Evolutionary conservation across 2,329 filamentous ascomycete genomes (phyloP).

Genomic region (Aspergillus texensis): DNA sequence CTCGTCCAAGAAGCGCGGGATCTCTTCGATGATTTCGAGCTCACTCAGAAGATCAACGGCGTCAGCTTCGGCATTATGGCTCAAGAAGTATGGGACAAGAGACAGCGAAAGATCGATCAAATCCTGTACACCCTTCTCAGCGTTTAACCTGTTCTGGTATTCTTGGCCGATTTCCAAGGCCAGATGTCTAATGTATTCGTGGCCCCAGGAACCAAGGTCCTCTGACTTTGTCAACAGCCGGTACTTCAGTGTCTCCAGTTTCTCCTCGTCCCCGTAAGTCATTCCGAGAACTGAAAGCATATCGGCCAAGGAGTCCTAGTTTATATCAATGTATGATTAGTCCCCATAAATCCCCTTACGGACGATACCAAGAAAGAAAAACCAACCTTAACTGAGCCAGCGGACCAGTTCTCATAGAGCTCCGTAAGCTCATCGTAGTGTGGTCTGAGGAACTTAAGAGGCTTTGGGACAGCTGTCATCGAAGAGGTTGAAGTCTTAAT

Average conservation of each 20-base stretch:
- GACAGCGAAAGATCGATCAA: constrained; percentile 80
- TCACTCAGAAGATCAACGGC: constrained; percentile 97
- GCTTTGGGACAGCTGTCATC: constrained; percentile 98
- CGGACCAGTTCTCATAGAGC: constrained; percentile 86
- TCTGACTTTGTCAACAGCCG: constrained; percentile 84
- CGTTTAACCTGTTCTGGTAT: constrained; percentile 81
- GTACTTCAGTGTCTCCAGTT: constrained; percentile 95
- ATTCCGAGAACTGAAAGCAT: constrained; percentile 97
- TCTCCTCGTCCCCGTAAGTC: constrained; percentile 97
- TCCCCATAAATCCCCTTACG: constrained; percentile 17
- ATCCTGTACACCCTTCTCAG: constrained; percentile 82
- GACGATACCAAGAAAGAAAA: constrained; percentile 2
- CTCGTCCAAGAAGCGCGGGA: constrained; percentile 86
- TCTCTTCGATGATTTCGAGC: constrained; percentile 92
- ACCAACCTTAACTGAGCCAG: constrained; percentile 78
- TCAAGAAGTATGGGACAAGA: constrained; percentile 90
- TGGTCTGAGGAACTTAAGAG: constrained; percentile 94
- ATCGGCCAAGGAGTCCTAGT: constrained; percentile 76
- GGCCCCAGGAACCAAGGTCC: constrained; percentile 96
- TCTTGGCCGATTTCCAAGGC: constrained; percentile 95
- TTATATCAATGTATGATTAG: constrained; percentile 9
- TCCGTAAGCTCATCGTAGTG: constrained; percentile 90
- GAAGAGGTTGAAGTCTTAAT: constrained; percentile 99
- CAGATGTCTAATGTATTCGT: constrained; percentile 96
- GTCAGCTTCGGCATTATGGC: constrained; percentile 97